Conservation (phyloP, 2,329 filamentous ascomycete species). For the Westerdykella aurantiaca region DNA sequence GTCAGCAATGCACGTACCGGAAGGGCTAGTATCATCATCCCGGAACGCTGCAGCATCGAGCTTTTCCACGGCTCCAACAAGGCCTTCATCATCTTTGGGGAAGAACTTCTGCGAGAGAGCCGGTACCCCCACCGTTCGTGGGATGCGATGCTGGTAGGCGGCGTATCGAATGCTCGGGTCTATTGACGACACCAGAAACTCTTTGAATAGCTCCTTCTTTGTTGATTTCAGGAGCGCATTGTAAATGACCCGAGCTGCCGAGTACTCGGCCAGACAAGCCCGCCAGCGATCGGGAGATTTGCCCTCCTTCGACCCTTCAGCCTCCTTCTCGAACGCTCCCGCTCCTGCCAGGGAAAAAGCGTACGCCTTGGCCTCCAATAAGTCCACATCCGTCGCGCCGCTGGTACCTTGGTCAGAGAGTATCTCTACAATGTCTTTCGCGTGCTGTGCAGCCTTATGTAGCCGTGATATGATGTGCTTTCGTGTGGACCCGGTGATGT, state of each 20-base stretch:
- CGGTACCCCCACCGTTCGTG: constrained; percentile 75
- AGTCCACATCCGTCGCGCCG: constrained; percentile 62
- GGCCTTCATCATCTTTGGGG: constrained; percentile 54
- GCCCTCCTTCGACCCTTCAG: constrained; percentile 40
- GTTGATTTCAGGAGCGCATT: constrained; percentile 61
- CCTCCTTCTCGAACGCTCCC: constrained; percentile 76
- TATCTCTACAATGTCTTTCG: constrained; percentile 60
- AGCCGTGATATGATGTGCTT: constrained; percentile 86
- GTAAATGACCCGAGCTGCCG: constrained; percentile 76
- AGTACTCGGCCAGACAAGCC: constrained; percentile 66
- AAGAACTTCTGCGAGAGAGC: constrained; percentile 76
- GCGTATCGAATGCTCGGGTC: constrained; percentile 93
- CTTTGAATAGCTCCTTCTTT: constrained; percentile 75
- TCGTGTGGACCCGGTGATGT: constrained; percentile 71
- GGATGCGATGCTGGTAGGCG: constrained; percentile 84
- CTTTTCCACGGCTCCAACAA: constrained; percentile 63
- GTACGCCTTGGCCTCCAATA: constrained; percentile 84
- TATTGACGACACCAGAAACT: constrained; percentile 76
- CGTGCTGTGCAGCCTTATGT: constrained; percentile 68
- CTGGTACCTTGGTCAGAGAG: constrained; percentile 59
- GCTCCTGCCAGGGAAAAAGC: constrained; percentile 69
- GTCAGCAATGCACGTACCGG: constrained; percentile 37
- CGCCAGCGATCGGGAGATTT: constrained; percentile 60
- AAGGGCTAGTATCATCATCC: constrained; percentile 46
- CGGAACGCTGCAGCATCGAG: constrained; percentile 53